A percentile compares a stretch with the other conserved stretches of the same genome.
Conservation (phyloP, 306 rosid species). For the Castanea crenata region DNA sequence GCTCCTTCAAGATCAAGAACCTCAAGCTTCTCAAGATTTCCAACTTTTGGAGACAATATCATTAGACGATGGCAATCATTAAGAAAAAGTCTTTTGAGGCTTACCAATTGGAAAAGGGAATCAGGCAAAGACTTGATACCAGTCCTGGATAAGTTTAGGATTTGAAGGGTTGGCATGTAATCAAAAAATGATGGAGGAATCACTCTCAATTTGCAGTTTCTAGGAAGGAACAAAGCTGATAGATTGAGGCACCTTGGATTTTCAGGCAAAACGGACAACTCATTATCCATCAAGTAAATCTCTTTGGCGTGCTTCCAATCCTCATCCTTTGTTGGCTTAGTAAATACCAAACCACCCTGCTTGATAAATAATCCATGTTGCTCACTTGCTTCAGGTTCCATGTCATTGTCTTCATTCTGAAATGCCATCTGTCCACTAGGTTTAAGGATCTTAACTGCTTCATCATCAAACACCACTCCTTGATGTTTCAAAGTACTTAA, state of each 20-base stretch:
- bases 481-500: too few species aligned
- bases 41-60: background rate
- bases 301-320: background rate
- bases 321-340: background rate
- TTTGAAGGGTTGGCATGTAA: background rate
- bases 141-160: slow-evolving; percentile 7
- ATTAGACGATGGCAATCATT: background rate
- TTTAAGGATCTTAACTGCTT: too few species aligned
- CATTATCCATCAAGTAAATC: background rate
- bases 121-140: background rate
- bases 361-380: background rate
- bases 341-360: background rate
- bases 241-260: background rate
- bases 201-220: background rate
- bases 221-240: background rate
- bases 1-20: background rate
- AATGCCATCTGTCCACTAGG: background rate
- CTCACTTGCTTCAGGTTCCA: too few species aligned
- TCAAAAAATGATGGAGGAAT: slow-evolving; percentile 7
- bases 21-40: background rate
- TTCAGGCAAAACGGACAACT: background rate
- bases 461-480: background rate
- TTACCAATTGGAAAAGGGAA: background rate
- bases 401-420: too few species aligned
- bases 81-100: background rate